Evolutionary conservation across 208 protist genomes (phyloP).

Genomic region (Leishmania mexicana): DNA sequence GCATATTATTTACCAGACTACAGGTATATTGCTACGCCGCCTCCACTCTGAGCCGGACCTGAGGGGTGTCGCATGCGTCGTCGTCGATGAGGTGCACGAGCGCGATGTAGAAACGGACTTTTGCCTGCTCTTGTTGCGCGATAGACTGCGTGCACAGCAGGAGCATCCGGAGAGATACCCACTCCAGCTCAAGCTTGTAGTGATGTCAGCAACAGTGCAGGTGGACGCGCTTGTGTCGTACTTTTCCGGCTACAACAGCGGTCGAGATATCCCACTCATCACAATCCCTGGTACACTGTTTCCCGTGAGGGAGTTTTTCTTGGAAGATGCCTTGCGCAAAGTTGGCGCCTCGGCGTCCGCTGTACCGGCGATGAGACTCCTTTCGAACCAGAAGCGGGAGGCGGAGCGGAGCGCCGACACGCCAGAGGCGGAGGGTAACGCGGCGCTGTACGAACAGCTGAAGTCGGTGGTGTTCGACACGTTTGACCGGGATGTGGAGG

Average conservation of each 20-base stretch:
- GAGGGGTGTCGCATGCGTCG: constrained; percentile 71
- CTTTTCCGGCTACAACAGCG: constrained; percentile 47
- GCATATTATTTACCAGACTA: constrained; percentile 98
- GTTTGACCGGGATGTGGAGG: constrained; percentile 55
- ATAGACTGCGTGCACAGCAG: constrained; percentile 61
- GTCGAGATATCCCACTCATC: constrained; percentile 50
- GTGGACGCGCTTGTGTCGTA: constrained; percentile 75
- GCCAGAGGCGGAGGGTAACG: constrained; percentile 6
- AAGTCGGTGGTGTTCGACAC: constrained; percentile 59
- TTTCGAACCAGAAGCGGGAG: constrained; percentile 9
- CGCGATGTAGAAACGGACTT: constrained; percentile 89
- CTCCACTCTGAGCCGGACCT: constrained; percentile 94
- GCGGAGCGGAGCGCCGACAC: not conserved
- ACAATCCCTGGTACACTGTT: constrained; percentile 87
- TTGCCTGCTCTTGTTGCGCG: constrained; percentile 74
- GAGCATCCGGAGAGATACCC: constrained; percentile 40
- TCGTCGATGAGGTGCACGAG: constrained; percentile 92
- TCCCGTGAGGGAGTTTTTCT: constrained; percentile 82
- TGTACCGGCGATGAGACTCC: constrained; percentile 40
- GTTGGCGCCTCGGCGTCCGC: constrained; percentile 34
- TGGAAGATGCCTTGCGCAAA: constrained; percentile 82
- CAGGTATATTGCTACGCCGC: constrained; percentile 97
- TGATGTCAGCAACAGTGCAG: constrained; percentile 96
- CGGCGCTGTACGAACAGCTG: constrained; percentile 57
- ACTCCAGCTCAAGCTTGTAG: constrained; percentile 94